phyloP scores from a whole-genome alignment of 495 filamentous ascomycete species.

The Penicillium fimorum region DNA sequence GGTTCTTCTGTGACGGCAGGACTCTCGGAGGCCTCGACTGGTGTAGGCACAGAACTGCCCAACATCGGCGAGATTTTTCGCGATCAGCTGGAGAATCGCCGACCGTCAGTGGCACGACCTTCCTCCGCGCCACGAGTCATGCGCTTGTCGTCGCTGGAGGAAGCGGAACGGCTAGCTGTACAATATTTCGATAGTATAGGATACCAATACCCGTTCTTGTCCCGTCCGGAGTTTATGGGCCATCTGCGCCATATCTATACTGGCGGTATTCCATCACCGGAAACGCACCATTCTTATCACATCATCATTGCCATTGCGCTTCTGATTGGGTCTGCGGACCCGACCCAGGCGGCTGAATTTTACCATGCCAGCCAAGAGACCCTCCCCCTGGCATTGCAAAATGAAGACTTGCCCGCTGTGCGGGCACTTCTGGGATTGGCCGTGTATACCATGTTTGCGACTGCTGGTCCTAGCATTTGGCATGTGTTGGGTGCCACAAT shows the following conservation, averaged over 20 bases:
- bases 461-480: constrained; percentile 52
- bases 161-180: constrained; percentile 36
- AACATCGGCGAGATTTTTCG: constrained; percentile 49
- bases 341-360: constrained; percentile 37
- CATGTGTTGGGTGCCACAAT: constrained; percentile 50
- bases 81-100: constrained; percentile 45
- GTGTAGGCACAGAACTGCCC: constrained; percentile 37
- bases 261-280: constrained; percentile 36
- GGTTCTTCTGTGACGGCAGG: constrained; percentile 24
- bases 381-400: constrained; percentile 38
- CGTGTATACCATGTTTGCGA: constrained; percentile 51
- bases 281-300: constrained; percentile 42
- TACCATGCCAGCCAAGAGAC: constrained; percentile 44
- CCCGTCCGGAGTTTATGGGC: constrained; percentile 38
- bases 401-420: constrained; percentile 44
- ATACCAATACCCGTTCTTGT: constrained; percentile 46
- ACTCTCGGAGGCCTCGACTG: constrained; percentile 22
- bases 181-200: constrained; percentile 48
- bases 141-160: constrained; percentile 41
- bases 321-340: constrained; percentile 38
- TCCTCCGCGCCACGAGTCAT: constrained; percentile 36
- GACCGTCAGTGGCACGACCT: constrained; percentile 40
- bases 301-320: constrained; percentile 44
- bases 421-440: constrained; percentile 50
- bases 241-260: constrained; percentile 42